Evolutionary conservation across 257 asterid genomes (phyloP), one percentile per base, ranked within the genome.

Genomic region (Oldenlandia corymbosa): DNA sequence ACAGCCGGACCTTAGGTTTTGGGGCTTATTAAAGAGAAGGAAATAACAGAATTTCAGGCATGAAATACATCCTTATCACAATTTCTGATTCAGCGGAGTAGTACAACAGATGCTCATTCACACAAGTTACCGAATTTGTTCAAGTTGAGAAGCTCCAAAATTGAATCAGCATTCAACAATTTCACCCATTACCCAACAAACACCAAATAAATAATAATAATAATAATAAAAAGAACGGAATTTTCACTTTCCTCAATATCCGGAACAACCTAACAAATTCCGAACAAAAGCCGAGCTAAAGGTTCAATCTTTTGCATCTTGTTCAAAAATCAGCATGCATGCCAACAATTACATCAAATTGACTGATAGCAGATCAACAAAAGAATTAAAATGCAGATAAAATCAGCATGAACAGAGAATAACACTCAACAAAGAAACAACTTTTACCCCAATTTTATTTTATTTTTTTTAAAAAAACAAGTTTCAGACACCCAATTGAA

Each of bases 91-190:
- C 20, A 43, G 10, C 11, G 10, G 5, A 34, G 10, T 10, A 60
- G 47, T 14, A 8, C 41, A 26, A 20, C 55, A 36, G 2, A 13
- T 18, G 5, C 6, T 7, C 36, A 17, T 5, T 14, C 1, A 8
- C 18, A 17, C 24, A 60, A 23, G 34, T n/a, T n/a, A n/a, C n/a
- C n/a, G n/a, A n/a, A n/a, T n/a, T n/a, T n/a, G n/a, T n/a, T n/a
- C n/a, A n/a, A 24, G 43, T 21, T 26, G 26, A n/a, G 26, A 20
- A 43, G 2, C 27, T 11, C 17, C 17, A 54, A n/a, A 56, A 23
- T 13, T 32, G 14, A 14, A 7, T 12, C 50, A 43, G 71, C 58
- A 55, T 56, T 51, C 57, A 56, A 18, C 64, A 21, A 21, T 50
- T 68, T 10, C 60, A 12, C 36, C 67, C 18, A 7, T 14, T 32